Percentiles rank a stretch among this genome's conserved stretches.
These are phyloP conservation scores for Calonectria pteridis DNA, from an alignment of 2,329 filamentous ascomycete genomes.

Conservation along the genomic window DNA sequence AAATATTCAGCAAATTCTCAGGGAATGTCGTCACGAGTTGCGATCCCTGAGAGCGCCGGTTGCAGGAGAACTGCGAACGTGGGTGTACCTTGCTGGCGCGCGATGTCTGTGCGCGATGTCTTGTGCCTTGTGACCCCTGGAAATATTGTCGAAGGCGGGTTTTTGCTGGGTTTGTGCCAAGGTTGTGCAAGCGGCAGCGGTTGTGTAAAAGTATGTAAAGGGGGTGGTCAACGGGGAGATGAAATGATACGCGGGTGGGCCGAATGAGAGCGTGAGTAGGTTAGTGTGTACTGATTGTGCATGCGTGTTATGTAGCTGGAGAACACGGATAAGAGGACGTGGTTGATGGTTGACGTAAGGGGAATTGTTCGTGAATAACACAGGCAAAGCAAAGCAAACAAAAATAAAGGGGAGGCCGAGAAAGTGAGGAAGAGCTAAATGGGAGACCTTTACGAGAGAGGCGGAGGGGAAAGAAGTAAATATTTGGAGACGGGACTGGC, in stretches of 20 bases:
- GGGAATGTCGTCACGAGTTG: constrained; percentile 28
- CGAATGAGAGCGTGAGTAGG: background rate
- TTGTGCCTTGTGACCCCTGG: constrained; percentile 18
- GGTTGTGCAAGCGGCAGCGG: background rate
- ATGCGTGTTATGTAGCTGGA: background rate
- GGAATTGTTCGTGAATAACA: background rate
- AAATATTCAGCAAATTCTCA: background rate
- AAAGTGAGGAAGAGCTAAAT: background rate
- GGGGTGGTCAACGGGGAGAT: constrained; percentile 1
- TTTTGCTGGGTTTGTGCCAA: constrained; percentile 4
- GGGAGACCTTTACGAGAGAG: background rate
- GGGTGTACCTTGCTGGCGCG: constrained; percentile 33
- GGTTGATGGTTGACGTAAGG: background rate
- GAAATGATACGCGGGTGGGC: constrained; percentile 6
- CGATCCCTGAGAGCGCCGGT: constrained; percentile 11
- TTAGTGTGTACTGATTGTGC: background rate
- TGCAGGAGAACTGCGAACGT: constrained; percentile 20
- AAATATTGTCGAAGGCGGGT: background rate
- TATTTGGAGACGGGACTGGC: constrained; percentile 4
- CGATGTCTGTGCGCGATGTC: constrained; percentile 23
- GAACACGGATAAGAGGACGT: background rate
- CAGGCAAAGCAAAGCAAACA: background rate
- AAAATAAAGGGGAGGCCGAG: background rate
- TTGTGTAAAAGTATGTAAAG: constrained; percentile 6
- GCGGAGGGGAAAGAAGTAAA: constrained; percentile 3